These are phyloP conservation scores for Medicago arabica DNA, from an alignment of 306 rosid genomes.

Conservation along the genomic window DNA sequence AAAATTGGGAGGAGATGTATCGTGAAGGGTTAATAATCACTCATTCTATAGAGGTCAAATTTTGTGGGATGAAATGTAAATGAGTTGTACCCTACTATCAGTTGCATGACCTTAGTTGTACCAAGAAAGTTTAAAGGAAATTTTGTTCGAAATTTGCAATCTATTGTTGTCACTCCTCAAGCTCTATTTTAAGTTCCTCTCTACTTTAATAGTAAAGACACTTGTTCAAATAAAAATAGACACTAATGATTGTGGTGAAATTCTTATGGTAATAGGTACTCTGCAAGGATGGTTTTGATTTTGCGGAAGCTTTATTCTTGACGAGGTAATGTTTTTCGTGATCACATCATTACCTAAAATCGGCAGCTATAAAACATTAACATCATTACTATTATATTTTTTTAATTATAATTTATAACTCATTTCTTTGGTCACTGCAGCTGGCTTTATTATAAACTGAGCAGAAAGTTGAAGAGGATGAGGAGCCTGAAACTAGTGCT, in stretches of 20 bases:
- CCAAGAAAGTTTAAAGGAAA: no score
- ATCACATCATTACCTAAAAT: neutral
- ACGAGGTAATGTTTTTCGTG: constrained; percentile 68
- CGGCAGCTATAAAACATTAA: constrained; percentile 7
- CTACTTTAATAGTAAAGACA: neutral
- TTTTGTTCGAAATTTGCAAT: no score
- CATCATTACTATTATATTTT: constrained; percentile 25
- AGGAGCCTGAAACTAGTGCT: constrained; percentile 78
- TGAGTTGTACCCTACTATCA: no score
- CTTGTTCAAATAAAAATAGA: neutral
- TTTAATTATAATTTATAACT: neutral
- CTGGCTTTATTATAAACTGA: constrained; percentile 86
- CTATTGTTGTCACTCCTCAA: neutral
- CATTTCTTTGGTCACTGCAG: constrained; percentile 54
- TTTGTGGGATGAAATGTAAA: no score
- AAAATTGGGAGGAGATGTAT: no score
- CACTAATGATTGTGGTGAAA: constrained; percentile 32
- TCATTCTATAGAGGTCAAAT: no score
- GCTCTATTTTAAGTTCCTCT: constrained; percentile 17
- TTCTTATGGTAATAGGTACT: constrained; percentile 69
- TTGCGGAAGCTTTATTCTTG: constrained; percentile 87
- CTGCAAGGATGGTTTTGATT: constrained; percentile 98
- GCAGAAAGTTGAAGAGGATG: constrained; percentile 91
- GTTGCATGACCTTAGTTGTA: no score
- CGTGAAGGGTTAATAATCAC: no score